phyloP scores from a whole-genome alignment of 1,284 basidiomycete species.

The Rhizoctonia solani region DNA sequence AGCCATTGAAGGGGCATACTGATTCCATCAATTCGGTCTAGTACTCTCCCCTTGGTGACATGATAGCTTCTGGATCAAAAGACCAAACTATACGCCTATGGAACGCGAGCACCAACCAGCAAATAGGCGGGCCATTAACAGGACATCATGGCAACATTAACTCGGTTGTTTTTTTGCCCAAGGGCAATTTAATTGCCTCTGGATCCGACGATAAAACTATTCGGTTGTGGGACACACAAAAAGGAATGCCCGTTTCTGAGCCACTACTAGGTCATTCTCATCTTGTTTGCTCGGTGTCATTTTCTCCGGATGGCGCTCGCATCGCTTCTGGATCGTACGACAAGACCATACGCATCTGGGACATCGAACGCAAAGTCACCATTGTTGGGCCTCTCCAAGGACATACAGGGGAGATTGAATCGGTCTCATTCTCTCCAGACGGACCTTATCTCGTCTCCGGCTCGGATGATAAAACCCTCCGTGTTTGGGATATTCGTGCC shows the following conservation, averaged over 20 bases:
- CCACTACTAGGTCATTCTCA: too few species aligned
- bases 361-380: conserved; percentile 1
- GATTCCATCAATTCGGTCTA: neutral
- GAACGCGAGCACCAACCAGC: neutral
- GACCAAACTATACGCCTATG: neutral
- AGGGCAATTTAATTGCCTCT: neutral
- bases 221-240: neutral
- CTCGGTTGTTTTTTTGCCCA: neutral
- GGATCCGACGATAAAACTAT: neutral
- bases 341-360: conserved; percentile 30
- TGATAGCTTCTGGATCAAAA: neutral
- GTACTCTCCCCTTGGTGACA: neutral
- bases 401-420: conserved; percentile 43
- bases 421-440: neutral
- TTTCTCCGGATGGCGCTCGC: conserved; percentile 29
- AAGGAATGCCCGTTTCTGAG: neutral
- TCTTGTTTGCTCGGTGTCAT: conserved; percentile 10
- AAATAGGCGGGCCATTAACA: neutral
- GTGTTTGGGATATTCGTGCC: neutral
- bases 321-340: conserved; percentile 34
- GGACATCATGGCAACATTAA: neutral
- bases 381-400: conserved; percentile 43
- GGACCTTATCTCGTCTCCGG: neutral
- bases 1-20: neutral
- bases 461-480: neutral